These are phyloP conservation scores for Biscogniauxia sp. DNA, from an alignment of 2,329 filamentous ascomycete genomes.

Conservation along the genomic window DNA sequence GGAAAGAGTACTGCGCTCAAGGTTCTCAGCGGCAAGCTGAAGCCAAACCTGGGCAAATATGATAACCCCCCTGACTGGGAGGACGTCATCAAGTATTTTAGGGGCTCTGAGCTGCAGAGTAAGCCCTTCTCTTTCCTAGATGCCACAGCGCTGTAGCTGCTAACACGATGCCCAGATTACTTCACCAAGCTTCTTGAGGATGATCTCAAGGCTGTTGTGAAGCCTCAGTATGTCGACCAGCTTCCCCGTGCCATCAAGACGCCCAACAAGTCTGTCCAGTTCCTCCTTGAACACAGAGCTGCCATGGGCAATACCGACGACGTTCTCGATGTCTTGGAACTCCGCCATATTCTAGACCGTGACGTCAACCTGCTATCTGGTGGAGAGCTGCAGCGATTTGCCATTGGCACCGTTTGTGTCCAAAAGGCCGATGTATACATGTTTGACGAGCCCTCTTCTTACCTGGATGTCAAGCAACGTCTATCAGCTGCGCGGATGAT, in stretches of 20 bases:
- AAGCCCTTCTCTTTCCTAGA: conserved; percentile 34
- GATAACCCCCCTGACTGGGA: conserved; percentile 99
- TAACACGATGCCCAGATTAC: conserved; percentile 64
- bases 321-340: conserved; percentile 79
- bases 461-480: conserved; percentile 99
- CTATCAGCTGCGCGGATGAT: conserved; percentile 89
- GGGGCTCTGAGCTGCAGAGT: conserved; percentile 97
- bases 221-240: conserved; percentile 99
- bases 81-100: conserved; percentile 97
- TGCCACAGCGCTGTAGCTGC: conserved; percentile 3
- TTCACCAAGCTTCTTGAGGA: conserved; percentile 98
- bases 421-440: conserved; percentile 84
- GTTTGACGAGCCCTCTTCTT: conserved; percentile 99
- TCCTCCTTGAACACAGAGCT: conserved; percentile 72
- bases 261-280: conserved; percentile 73
- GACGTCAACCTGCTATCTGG: conserved; percentile 89
- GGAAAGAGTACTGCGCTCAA: conserved; percentile 99
- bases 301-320: conserved; percentile 78
- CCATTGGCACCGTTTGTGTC: conserved; percentile 92
- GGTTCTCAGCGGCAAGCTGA: conserved; percentile 96
- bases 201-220: conserved; percentile 94
- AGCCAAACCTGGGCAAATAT: conserved; percentile 92
- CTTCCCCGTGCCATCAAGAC: conserved; percentile 90
- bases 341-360: conserved; percentile 86
- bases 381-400: conserved; percentile 97